Conservation (phyloP, 1,139 yeast species). For the Taphrina wiesneri region DNA sequence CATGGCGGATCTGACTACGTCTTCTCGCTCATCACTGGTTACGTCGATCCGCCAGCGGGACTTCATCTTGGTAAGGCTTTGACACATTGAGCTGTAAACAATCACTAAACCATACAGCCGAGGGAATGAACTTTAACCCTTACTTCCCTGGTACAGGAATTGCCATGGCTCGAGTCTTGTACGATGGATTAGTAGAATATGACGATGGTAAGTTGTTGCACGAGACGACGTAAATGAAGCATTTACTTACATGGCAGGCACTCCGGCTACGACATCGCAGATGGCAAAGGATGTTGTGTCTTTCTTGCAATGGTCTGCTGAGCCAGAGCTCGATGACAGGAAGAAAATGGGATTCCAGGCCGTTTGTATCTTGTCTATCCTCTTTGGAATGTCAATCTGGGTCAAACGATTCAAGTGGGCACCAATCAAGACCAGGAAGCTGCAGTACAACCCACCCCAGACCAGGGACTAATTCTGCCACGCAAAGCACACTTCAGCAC, state of each 20-base stretch:
- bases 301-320: conserved; percentile 97
- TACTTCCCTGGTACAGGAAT: conserved; percentile 99
- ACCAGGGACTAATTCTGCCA: neutral
- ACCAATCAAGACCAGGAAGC: conserved; percentile 91
- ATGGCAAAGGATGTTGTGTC: conserved; percentile 98
- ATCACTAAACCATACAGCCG: neutral
- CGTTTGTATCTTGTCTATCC: conserved; percentile 70
- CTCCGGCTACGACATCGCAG: conserved; percentile 97
- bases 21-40: conserved; percentile 92
- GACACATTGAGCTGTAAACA: neutral
- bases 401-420: conserved; percentile 99
- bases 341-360: conserved; percentile 97
- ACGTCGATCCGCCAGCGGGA: conserved; percentile 99
- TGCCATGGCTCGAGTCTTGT: conserved; percentile 98
- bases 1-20: conserved; percentile 98
- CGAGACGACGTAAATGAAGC: neutral
- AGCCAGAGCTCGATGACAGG: conserved; percentile 98
- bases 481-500: neutral
- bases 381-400: conserved; percentile 83
- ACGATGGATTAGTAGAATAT: conserved; percentile 94
- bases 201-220: conserved; percentile 67
- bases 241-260: conserved; percentile 42
- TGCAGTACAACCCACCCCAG: conserved; percentile 58
- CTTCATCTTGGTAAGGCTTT: conserved; percentile 83
- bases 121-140: conserved; percentile 87